These are phyloP conservation scores for Gossypium rotundifolium DNA, from an alignment of 345 rosid genomes.

Conservation along the genomic window DNA sequence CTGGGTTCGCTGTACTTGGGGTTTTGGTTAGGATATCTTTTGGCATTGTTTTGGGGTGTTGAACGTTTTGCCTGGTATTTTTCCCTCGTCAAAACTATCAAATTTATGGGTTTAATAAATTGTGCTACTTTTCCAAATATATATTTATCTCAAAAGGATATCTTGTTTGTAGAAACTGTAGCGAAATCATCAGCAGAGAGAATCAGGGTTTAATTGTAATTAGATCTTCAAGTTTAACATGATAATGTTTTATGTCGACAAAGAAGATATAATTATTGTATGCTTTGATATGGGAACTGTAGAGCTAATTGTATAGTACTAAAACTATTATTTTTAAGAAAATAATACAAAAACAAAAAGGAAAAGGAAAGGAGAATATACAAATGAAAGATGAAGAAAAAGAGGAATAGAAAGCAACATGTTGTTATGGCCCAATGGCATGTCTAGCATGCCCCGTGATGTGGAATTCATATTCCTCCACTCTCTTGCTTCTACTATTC, in stretches of 20 bases:
- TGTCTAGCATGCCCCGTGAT: conserved; percentile 35
- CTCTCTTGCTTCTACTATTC: conserved; percentile 25
- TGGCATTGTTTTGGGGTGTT: too few species aligned
- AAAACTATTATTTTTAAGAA: neutral
- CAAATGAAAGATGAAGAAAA: conserved; percentile 3
- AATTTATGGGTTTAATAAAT: too few species aligned
- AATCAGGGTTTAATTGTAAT: conserved; percentile 6
- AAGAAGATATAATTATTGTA: conserved; percentile 29
- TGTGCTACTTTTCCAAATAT: too few species aligned
- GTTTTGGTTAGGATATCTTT: too few species aligned
- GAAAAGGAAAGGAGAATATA: neutral
- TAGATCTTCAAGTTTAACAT: neutral
- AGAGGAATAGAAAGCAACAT: conserved; percentile 22
- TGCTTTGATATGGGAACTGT: conserved; percentile 7
- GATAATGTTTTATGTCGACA: conserved; percentile 16
- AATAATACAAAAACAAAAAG: neutral
- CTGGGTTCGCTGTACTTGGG: too few species aligned
- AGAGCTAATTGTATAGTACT: conserved; percentile 4
- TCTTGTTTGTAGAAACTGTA: neutral
- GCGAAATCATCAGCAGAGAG: neutral
- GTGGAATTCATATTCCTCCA: conserved; percentile 31
- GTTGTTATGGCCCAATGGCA: conserved; percentile 36
- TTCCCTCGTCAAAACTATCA: too few species aligned
- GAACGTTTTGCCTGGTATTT: too few species aligned
- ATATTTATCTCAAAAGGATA: neutral